phyloP scores from a whole-genome alignment of 2,329 filamentous ascomycete species.

The Cucurbitaria berberidis region DNA sequence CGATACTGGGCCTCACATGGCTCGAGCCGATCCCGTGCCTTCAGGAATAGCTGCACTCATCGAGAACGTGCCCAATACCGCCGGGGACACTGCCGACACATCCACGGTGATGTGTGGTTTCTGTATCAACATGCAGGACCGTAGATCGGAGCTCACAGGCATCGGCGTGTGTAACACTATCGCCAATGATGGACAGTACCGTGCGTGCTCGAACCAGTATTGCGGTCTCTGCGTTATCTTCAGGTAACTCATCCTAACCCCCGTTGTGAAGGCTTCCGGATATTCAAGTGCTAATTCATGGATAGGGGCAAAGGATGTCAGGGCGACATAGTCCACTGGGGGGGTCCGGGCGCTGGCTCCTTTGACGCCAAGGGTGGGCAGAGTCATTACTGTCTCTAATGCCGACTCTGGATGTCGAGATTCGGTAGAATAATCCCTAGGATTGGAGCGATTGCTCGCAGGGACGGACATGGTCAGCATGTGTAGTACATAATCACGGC shows the following conservation, averaged over 20 bases:
- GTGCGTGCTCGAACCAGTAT: slow-evolving; percentile 1
- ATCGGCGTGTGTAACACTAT: neutral
- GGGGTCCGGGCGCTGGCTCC: slow-evolving; percentile 1
- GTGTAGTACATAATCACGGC: no score
- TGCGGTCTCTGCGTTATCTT: slow-evolving; percentile 11
- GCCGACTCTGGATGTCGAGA: neutral
- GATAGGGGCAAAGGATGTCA: slow-evolving; percentile 4
- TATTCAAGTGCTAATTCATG: neutral
- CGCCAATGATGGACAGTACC: neutral
- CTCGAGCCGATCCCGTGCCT: neutral
- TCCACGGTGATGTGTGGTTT: neutral
- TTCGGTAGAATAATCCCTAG: neutral
- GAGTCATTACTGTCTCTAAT: slow-evolving; percentile 7
- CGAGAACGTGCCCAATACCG: neutral
- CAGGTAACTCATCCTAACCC: neutral
- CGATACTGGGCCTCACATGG: neutral
- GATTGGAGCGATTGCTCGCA: neutral
- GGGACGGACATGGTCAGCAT: neutral
- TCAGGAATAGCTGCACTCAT: neutral
- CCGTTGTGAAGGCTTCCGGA: neutral
- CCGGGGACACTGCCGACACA: neutral
- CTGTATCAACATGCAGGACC: neutral
- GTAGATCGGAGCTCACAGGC: neutral
- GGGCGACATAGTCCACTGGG: slow-evolving; percentile 1
- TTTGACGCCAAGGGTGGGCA: slow-evolving; percentile 5